phyloP scores from a whole-genome alignment of 2,329 filamentous ascomycete genomes.

The Pseudopyrenochaeta lycopersici region DNA sequence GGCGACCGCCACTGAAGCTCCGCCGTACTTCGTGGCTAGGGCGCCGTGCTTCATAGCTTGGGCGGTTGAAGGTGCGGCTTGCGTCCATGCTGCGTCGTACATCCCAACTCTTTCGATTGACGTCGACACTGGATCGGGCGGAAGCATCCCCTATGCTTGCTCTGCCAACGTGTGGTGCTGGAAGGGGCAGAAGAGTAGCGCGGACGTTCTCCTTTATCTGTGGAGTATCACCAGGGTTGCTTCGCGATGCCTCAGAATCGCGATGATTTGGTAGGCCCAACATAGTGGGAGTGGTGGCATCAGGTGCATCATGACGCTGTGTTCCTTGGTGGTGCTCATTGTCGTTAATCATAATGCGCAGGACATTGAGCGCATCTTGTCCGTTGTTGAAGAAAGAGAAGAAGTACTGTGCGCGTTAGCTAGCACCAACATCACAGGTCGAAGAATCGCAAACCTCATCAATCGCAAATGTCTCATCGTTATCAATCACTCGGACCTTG shows the following conservation, averaged over 20 bases:
- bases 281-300: conserved; percentile 22
- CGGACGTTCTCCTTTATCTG: conserved; percentile 52
- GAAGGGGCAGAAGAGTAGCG: conserved; percentile 55
- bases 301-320: conserved; percentile 13
- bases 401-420: conserved; percentile 72
- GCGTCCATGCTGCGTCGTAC: conserved; percentile 47
- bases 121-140: conserved; percentile 51
- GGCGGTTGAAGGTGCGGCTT: conserved; percentile 63
- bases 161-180: conserved; percentile 40
- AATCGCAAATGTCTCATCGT: conserved; percentile 91
- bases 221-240: conserved; percentile 30
- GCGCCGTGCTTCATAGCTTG: conserved; percentile 44
- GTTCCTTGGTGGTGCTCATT: conserved; percentile 55
- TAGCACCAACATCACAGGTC: not conserved
- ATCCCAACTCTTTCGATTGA: conserved; percentile 51
- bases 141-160: conserved; percentile 56
- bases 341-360: conserved; percentile 77
- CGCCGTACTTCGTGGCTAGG: conserved; percentile 53
- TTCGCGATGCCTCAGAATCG: conserved; percentile 19
- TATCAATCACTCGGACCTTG: conserved; percentile 91
- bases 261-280: conserved; percentile 15
- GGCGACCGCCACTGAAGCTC: conserved; percentile 69
- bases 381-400: conserved; percentile 94
- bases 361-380: conserved; percentile 80
- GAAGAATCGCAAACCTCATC: conserved; percentile 73